These are phyloP conservation scores for Cymbidium sinense DNA, from an alignment of 106 monocot species.

Conservation along the genomic window DNA sequence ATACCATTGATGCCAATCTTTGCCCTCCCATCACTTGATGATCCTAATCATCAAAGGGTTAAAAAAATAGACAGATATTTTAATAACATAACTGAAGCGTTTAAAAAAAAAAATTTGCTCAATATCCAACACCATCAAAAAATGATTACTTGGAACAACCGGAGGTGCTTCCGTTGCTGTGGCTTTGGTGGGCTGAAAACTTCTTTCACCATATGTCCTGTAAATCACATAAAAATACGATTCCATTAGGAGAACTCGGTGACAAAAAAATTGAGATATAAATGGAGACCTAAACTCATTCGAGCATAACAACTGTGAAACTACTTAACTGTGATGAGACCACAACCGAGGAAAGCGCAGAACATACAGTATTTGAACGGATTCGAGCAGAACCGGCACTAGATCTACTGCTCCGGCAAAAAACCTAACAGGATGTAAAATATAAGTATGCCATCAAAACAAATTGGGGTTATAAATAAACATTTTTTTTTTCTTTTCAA, in stretches of 20 bases:
- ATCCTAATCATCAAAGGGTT: constrained; percentile 30
- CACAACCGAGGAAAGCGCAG: not conserved
- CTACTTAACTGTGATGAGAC: constrained; percentile 29
- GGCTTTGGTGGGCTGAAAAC: constrained; percentile 45
- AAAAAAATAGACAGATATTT: not conserved
- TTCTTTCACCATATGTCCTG: constrained; percentile 27
- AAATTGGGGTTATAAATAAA: not conserved
- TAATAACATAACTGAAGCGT: not conserved
- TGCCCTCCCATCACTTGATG: constrained; percentile 51
- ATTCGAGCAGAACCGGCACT: not conserved
- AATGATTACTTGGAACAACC: constrained; percentile 39
- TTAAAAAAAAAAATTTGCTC: not conserved
- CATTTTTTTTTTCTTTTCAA: not conserved
- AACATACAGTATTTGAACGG: constrained; percentile 19
- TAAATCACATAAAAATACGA: not conserved
- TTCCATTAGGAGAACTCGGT: not conserved
- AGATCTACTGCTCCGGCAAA: not conserved
- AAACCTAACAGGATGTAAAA: not conserved
- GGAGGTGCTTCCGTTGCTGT: constrained; percentile 72
- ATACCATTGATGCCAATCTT: constrained; percentile 79
- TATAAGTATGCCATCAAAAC: not conserved
- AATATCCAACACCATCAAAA: not conserved
- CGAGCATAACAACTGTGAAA: not conserved
- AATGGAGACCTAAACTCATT: not conserved
- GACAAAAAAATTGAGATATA: not conserved